Conservation (phyloP, 2,329 filamentous ascomycete genomes). For the Tolypocladium album region DNA sequence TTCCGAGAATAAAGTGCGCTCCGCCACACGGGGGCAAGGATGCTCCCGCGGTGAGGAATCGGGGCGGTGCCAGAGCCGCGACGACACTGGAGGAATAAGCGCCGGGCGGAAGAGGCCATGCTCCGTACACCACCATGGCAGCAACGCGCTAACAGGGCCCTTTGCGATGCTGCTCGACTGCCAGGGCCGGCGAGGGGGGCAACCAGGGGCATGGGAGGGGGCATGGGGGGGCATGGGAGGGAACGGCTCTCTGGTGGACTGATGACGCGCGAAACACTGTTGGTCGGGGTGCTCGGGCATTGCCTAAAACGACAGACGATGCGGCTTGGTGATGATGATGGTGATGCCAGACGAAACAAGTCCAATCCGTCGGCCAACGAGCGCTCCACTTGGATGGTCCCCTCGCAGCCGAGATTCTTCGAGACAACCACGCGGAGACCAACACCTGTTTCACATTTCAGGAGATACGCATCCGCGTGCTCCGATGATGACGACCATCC, state of each 20-base stretch:
- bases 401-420: background rate
- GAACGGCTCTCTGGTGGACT: background rate
- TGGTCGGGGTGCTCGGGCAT: background rate
- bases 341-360: background rate
- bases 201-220: background rate
- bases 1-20: background rate
- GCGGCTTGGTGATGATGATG: background rate
- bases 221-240: background rate
- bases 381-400: background rate
- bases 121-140: background rate
- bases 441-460: background rate
- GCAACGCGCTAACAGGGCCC: background rate
- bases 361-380: background rate
- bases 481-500: background rate
- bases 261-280: background rate
- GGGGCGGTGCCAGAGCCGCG: background rate
- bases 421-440: background rate
- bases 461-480: background rate
- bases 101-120: background rate
- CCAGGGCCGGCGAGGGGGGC: background rate
- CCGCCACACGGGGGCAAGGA: background rate
- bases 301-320: background rate
- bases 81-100: conserved; percentile 2
- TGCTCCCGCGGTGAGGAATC: background rate
- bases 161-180: background rate